Evolutionary conservation across 345 rosid genomes (phyloP).

Genomic region (Brassica napus): DNA sequence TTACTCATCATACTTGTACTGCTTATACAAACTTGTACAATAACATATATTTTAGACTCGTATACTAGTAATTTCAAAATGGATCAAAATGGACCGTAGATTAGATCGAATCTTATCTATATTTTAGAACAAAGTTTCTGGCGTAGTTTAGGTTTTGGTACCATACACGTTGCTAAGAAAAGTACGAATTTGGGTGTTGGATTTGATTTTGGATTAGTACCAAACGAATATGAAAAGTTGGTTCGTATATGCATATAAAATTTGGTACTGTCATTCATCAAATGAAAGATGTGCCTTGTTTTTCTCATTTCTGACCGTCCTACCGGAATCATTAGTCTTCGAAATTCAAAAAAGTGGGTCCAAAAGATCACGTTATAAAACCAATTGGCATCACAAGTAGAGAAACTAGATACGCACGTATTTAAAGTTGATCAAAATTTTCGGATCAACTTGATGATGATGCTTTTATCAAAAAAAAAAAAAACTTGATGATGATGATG

Average conservation of each 20-base stretch:
- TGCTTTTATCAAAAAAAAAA: no score
- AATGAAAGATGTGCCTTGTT: slow-evolving; percentile 19
- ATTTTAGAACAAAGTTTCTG: neutral
- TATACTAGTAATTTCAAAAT: neutral
- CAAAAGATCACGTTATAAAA: slow-evolving; percentile 15
- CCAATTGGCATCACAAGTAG: slow-evolving; percentile 12
- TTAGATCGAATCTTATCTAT: neutral
- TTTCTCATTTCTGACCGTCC: slow-evolving; percentile 22
- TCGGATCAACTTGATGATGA: neutral
- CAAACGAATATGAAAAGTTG: slow-evolving; percentile 8
- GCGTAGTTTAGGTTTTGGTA: neutral
- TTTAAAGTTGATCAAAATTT: slow-evolving; percentile 2
- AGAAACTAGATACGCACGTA: neutral
- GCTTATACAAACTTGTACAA: neutral
- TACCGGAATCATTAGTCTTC: slow-evolving; percentile 32
- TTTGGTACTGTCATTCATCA: slow-evolving; percentile 27
- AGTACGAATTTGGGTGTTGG: neutral
- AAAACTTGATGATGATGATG: no score
- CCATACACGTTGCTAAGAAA: neutral
- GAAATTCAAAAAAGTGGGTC: slow-evolving; percentile 25
- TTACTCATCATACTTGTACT: neutral
- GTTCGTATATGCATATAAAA: neutral
- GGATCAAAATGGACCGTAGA: neutral
- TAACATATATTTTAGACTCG: neutral
- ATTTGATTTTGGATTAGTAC: neutral